Evolutionary conservation across 495 filamentous ascomycete genomes (phyloP).

Genomic region (Hypoxylon fragiforme): DNA sequence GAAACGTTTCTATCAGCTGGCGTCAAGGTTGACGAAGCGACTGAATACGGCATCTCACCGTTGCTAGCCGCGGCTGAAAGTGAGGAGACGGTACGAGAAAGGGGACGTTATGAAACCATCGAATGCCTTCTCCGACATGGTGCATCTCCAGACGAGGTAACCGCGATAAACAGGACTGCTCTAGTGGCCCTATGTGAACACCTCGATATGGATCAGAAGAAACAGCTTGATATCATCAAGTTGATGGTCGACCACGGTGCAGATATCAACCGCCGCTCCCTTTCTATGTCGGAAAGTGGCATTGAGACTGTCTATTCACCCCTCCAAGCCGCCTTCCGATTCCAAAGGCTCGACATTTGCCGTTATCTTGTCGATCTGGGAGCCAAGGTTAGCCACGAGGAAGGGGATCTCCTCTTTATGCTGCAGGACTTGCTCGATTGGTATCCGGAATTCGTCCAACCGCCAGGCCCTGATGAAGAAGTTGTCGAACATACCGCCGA

Average conservation of each 20-base stretch:
- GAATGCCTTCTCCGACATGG: conserved; percentile 4
- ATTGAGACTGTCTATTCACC: background rate
- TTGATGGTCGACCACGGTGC: conserved; percentile 1
- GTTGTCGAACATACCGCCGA: too few species aligned
- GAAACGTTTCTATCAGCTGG: too few species aligned
- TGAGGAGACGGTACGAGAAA: background rate
- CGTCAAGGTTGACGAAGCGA: too few species aligned
- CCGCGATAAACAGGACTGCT: background rate
- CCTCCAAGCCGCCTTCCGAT: background rate
- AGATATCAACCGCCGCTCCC: conserved; percentile 3
- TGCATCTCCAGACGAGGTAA: conserved; percentile 4
- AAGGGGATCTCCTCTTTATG: too few species aligned
- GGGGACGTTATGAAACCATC: background rate
- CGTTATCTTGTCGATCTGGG: too few species aligned
- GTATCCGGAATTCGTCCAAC: too few species aligned
- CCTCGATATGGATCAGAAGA: background rate
- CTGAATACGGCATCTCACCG: too few species aligned
- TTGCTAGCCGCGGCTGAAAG: background rate
- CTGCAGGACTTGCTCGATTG: too few species aligned
- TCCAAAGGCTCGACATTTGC: too few species aligned
- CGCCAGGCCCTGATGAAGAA: too few species aligned
- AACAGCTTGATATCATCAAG: background rate
- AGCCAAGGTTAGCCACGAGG: too few species aligned
- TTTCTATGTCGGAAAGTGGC: background rate
- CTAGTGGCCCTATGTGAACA: background rate